These are phyloP conservation scores for Apiotrichum porosum DNA, from an alignment of 1,284 basidiomycete species.

Conservation along the genomic window DNA sequence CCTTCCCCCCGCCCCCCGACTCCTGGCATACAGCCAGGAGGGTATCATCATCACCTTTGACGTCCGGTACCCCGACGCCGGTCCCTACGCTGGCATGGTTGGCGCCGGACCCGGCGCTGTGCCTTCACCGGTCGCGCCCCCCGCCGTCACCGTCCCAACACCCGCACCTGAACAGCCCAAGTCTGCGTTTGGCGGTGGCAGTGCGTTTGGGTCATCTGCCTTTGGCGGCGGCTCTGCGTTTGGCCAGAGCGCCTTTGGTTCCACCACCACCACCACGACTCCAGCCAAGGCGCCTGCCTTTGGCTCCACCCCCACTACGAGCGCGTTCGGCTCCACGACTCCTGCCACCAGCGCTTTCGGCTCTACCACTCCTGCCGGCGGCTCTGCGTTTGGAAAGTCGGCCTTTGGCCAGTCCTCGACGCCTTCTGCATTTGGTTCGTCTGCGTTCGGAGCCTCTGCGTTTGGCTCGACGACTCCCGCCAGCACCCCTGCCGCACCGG, in stretches of 20 bases:
- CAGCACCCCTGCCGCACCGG: conserved; percentile 11
- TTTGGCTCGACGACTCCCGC: conserved; percentile 7
- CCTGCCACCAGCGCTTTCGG: conserved; percentile 11
- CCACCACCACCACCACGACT: conserved; percentile 5
- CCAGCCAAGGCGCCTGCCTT: conserved; percentile 2
- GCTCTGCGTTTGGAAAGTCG: conserved; percentile 18
- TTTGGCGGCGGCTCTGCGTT: conserved; percentile 10
- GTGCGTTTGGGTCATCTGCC: conserved; percentile 2
- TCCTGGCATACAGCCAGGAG: conserved; percentile 53
- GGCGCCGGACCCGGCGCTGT: conserved; percentile 1
- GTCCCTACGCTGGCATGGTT: conserved; percentile 49
- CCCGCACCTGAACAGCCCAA: conserved; percentile 1
- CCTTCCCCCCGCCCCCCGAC: conserved; percentile 49
- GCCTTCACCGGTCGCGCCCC: conserved; percentile 2
- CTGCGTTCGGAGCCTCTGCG: conserved; percentile 20
- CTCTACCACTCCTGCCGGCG: conserved; percentile 1
- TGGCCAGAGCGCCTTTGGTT: conserved; percentile 14
- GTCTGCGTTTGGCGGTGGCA: conserved; percentile 8
- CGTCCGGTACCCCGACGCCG: conserved; percentile 47
- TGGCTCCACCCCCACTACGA: neutral
- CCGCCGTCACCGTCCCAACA: conserved; percentile 4
- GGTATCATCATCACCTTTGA: conserved; percentile 53
- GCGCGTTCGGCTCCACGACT: conserved; percentile 1
- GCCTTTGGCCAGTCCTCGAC: conserved; percentile 5
- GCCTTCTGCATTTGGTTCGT: neutral